Evolutionary conservation across 106 monocot genomes (phyloP), one percentile per base, ranked within the genome.

Genomic region (Dendrobium nobile): DNA sequence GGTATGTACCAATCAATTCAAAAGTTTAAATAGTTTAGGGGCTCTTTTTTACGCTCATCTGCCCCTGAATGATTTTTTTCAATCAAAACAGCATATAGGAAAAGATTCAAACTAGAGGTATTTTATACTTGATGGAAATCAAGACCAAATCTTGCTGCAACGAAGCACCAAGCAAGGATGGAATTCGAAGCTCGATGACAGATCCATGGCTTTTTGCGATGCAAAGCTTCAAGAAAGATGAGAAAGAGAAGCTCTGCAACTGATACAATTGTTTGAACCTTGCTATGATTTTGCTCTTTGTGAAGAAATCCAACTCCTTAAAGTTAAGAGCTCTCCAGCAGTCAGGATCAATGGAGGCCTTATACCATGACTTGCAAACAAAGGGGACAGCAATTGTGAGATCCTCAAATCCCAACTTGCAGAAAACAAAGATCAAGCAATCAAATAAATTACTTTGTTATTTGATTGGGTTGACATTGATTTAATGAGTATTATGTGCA

Each of bases 291-390:
- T 1, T 48, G 77, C 80, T 77, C 45, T 68, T 40, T 42, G 83
- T 48, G 44, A 18, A 19, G 47, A 83, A 40, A 40, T 58, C 68
- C 0, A 83, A 7, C 4, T 37, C 61, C 9, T 42, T 41, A 24
- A 87, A 83, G 83, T 87, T 41, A 31, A 87, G 83, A 18, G 45
- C 31, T 9, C 42, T 56, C 86, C 86, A 87, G 64, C 86, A 87
- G 13, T 70, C 78, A 1, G 86, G 86, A 54, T 80, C 75, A 0
- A 77, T 56, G 6, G 83, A 83, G 54, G 86, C 80, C 17, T 73
- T n/a, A 61, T 77, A 16, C 80, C 86, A 87, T 18, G 86, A 80
- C 37, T 81, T 83, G 86, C 83, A 87, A 4, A 83, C 83, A 7
- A 87, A 83, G 1, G 83, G 80, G 7, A 80, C 51, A 15, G 41